Conservation (phyloP, 345 rosid species). For the Lumnitzera littorea region DNA sequence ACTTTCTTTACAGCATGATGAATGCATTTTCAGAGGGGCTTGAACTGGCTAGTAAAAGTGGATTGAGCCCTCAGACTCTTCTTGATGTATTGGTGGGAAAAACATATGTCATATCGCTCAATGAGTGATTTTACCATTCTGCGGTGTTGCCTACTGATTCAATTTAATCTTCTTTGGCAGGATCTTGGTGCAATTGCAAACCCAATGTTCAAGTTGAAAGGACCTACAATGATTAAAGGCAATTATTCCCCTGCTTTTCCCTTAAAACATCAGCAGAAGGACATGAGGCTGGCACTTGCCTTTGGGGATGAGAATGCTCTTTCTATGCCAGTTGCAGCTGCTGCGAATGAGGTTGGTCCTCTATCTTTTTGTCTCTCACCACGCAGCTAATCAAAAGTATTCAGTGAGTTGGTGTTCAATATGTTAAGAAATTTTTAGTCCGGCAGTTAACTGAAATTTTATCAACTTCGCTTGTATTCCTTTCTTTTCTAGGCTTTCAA, state of each 20-base stretch:
- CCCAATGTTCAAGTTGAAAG: slow-evolving; percentile 83
- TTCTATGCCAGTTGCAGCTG: slow-evolving; percentile 91
- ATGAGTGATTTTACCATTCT: not conserved
- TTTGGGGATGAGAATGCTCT: slow-evolving; percentile 93
- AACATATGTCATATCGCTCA: not conserved
- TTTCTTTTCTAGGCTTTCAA: slow-evolving; percentile 57
- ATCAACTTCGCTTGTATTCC: not conserved
- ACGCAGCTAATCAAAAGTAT: no score
- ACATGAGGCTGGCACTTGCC: slow-evolving; percentile 89
- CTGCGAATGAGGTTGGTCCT: slow-evolving; percentile 69
- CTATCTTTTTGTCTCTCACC: not conserved
- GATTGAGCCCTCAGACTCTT: slow-evolving; percentile 61
- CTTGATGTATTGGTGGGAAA: slow-evolving; percentile 68
- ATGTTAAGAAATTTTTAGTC: no score
- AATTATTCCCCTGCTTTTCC: slow-evolving; percentile 74
- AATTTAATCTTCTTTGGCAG: slow-evolving; percentile 27
- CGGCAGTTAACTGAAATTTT: no score
- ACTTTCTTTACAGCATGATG: slow-evolving; percentile 55
- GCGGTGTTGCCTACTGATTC: not conserved
- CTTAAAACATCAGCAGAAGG: slow-evolving; percentile 90
- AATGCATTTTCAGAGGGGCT: slow-evolving; percentile 91
- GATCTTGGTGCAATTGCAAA: slow-evolving; percentile 73
- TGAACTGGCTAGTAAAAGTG: slow-evolving; percentile 72
- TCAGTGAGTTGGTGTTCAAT: not conserved
- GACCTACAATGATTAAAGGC: slow-evolving; percentile 69